phyloP scores from a whole-genome alignment of 2,329 filamentous ascomycete species.

The Trichoderma lentiforme region DNA sequence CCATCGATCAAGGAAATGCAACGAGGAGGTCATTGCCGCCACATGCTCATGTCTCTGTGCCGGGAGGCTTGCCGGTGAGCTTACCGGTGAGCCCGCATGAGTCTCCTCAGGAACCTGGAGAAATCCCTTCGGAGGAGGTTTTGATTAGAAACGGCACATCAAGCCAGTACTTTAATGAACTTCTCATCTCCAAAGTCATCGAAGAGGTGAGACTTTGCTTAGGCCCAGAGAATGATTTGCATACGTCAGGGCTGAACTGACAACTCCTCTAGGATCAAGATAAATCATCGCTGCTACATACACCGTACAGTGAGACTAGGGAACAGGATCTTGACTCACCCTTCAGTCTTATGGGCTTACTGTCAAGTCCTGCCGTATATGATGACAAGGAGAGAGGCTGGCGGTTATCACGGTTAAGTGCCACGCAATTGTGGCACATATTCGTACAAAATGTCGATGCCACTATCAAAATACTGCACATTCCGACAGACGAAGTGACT shows the following conservation, averaged over 20 bases:
- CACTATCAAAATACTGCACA: slow-evolving; percentile 29
- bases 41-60: not conserved
- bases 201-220: slow-evolving; percentile 28
- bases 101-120: not conserved
- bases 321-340: slow-evolving; percentile 23
- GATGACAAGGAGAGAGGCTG: slow-evolving; percentile 21
- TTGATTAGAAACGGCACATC: slow-evolving; percentile 32
- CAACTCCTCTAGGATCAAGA: slow-evolving; percentile 16
- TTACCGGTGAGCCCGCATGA: slow-evolving; percentile 13
- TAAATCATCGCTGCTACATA: slow-evolving; percentile 15
- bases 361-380: slow-evolving; percentile 27
- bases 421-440: slow-evolving; percentile 31
- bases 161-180: slow-evolving; percentile 38
- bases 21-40: not conserved
- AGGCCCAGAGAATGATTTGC: not conserved
- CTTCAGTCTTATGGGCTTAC: slow-evolving; percentile 33
- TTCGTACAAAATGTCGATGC: slow-evolving; percentile 31
- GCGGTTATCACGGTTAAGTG: slow-evolving; percentile 27
- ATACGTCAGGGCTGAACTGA: not conserved
- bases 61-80: not conserved
- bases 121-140: slow-evolving; percentile 25
- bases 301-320: slow-evolving; percentile 12
- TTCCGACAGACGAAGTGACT: slow-evolving; percentile 31
- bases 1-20: slow-evolving; percentile 14
- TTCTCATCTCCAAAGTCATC: slow-evolving; percentile 34